These are phyloP conservation scores for Calonectria montana DNA, from an alignment of 2,329 filamentous ascomycete species.

Conservation along the genomic window DNA sequence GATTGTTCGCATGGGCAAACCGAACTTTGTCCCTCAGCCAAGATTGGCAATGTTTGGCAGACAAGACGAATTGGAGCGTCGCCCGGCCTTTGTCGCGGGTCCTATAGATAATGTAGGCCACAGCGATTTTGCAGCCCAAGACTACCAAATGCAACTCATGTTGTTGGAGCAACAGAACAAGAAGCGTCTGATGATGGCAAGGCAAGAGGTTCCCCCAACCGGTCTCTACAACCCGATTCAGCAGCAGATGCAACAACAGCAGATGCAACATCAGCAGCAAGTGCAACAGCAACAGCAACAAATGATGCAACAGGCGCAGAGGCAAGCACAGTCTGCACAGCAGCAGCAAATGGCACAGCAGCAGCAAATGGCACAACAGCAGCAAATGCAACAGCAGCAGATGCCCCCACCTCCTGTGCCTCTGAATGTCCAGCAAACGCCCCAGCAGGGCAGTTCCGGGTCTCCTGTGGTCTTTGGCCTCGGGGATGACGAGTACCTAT, in stretches of 20 bases:
- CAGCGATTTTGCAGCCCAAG: slow-evolving; percentile 79
- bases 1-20: slow-evolving; percentile 44
- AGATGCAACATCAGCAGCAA: slow-evolving; percentile 8
- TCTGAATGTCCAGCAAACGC: not conserved
- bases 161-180: slow-evolving; percentile 87
- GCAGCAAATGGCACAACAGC: slow-evolving; percentile 11
- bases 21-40: not conserved
- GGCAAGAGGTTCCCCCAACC: slow-evolving; percentile 63
- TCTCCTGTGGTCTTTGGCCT: not conserved
- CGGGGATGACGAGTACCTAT: slow-evolving; percentile 35
- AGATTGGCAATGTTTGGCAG: slow-evolving; percentile 32
- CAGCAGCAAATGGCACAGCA: not conserved
- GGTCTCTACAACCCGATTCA: not conserved
- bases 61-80: slow-evolving; percentile 53
- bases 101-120: not conserved
- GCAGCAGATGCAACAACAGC: slow-evolving; percentile 1
- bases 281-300: not conserved
- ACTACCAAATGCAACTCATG: slow-evolving; percentile 91
- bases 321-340: not conserved
- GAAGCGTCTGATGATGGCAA: slow-evolving; percentile 83
- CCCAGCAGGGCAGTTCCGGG: too few relatives aligned
- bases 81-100: too few relatives aligned
- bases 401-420: not conserved
- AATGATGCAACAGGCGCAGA: slow-evolving; percentile 7
- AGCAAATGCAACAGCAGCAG: not conserved